Evolutionary conservation across 176 grass and related monocot genomes (phyloP).

Genomic region (Pontederia paniculata): DNA sequence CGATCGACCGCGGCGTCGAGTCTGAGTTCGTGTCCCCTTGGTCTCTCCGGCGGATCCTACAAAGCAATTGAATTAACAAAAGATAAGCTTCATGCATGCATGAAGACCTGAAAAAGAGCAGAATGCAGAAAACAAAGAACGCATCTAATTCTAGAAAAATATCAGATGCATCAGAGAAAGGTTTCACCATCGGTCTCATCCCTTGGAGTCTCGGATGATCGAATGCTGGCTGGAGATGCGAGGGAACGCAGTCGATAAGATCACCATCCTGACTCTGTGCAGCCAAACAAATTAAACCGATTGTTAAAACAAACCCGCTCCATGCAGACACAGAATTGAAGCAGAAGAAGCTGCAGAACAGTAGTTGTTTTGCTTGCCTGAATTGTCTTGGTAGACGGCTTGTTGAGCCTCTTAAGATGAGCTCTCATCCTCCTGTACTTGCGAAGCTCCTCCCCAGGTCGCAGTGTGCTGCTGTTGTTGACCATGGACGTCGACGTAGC

Average conservation of each 20-base stretch:
- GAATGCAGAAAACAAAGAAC: not conserved
- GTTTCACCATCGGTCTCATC: not conserved
- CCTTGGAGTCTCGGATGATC: slow-evolving; percentile 8
- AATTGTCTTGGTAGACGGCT: slow-evolving; percentile 9
- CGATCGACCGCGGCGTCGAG: not conserved
- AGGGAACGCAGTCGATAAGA: slow-evolving; percentile 10
- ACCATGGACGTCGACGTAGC: not conserved
- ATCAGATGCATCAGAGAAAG: not conserved
- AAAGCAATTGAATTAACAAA: not conserved
- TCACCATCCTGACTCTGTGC: slow-evolving; percentile 13
- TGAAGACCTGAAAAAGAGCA: too few relatives aligned
- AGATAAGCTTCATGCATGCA: not conserved
- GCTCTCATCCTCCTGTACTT: not conserved
- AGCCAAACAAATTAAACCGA: not conserved
- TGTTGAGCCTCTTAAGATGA: not conserved
- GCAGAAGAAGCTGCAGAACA: not conserved
- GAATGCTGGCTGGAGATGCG: slow-evolving; percentile 2
- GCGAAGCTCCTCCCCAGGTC: not conserved
- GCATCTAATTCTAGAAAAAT: not conserved
- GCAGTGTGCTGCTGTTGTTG: slow-evolving; percentile 4
- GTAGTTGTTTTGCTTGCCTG: not conserved
- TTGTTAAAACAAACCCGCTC: not conserved
- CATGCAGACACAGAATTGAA: not conserved
- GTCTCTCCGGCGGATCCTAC: slow-evolving; percentile 4
- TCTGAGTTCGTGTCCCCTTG: not conserved